Evolutionary conservation across 2,329 filamentous ascomycete species (phyloP), one percentile per base, ranked within the genome.

Genomic region (Neopestalotiopsis sp.): DNA sequence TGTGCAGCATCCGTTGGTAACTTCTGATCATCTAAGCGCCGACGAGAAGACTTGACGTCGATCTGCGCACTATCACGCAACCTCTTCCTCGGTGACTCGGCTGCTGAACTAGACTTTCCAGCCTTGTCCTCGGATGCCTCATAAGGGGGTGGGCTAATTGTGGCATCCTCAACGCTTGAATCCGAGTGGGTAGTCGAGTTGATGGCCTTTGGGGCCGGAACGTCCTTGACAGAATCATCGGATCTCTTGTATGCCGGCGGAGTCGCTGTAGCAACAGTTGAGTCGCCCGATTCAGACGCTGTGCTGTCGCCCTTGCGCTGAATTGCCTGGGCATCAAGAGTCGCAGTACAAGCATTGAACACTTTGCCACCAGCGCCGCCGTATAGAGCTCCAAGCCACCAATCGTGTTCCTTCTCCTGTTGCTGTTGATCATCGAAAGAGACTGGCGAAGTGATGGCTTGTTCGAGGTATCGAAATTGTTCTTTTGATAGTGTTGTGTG

Each of bases 271-370:
- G 67, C 67, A 57, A 68, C 58, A 20, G 67, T 68, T 7, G 67
- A 68, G n/a, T 68, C 67, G 24, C 62, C 67, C n/a, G 67, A 68
- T 14, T 68, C 67, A 34, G 67, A 68, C 17, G 56, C 62, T 17
- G 67, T 65, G 62, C 61, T 65, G 32, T n/a, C 45, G 20, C 59
- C 67, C n/a, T 61, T 45, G 53, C 28, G 9, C 4, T 65, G 24
- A 13, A 45, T 59, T 6, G 20, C 53, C 61, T 38, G 5, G 12
- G 64, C 13, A 58, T 13, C 57, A 32, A 24, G 53, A 58, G 32
- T 42, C n/a, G 30, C 20, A 66, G 30, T n/a, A 30, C 58, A 20
- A 7, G 5, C 30, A 24, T 32, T 56, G 9, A 49, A 17, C 40
- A 66, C 32, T 30, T 17, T 61, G 38, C 67, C 67, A 3, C 67